These are phyloP conservation scores for Dimargaris cristalligena DNA, from an alignment of 192 early-diverging fungal species.

Conservation along the genomic window DNA sequence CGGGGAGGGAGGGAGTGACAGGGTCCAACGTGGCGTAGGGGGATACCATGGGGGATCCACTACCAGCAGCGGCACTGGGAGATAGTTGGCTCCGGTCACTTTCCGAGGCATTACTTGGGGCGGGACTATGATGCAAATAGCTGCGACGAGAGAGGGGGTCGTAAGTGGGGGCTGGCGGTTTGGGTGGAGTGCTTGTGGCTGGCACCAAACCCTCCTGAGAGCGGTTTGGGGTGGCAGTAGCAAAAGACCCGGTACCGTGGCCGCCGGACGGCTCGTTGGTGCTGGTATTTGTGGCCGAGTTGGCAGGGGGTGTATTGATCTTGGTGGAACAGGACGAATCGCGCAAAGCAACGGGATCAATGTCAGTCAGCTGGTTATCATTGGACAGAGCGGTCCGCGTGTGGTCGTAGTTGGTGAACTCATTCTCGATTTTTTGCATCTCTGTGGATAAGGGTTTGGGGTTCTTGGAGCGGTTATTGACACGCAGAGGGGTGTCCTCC, in stretches of 20 bases:
- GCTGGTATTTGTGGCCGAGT: slow-evolving; percentile 1
- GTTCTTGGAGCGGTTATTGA: slow-evolving; percentile 16
- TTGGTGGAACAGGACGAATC: slow-evolving; percentile 5
- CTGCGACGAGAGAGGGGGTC: too few relatives aligned
- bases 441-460: slow-evolving; percentile 10
- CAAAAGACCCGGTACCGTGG: background rate
- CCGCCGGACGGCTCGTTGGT: background rate
- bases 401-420: slow-evolving; percentile 13
- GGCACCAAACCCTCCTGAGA: background rate
- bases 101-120: too few relatives aligned
- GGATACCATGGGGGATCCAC: too few relatives aligned
- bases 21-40: too few relatives aligned
- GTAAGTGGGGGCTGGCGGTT: slow-evolving; percentile 1
- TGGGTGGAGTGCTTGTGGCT: background rate
- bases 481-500: slow-evolving; percentile 45
- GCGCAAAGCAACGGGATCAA: background rate
- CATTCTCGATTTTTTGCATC: slow-evolving; percentile 11
- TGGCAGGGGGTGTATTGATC: background rate
- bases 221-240: background rate
- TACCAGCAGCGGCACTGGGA: too few relatives aligned
- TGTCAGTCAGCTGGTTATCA: background rate
- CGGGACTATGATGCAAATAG: too few relatives aligned
- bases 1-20: too few relatives aligned
- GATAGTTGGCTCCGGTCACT: too few relatives aligned
- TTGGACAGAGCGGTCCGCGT: background rate